These are phyloP conservation scores for Phaseolus coccineus DNA, from an alignment of 331 rosid genomes.

Conservation along the genomic window DNA sequence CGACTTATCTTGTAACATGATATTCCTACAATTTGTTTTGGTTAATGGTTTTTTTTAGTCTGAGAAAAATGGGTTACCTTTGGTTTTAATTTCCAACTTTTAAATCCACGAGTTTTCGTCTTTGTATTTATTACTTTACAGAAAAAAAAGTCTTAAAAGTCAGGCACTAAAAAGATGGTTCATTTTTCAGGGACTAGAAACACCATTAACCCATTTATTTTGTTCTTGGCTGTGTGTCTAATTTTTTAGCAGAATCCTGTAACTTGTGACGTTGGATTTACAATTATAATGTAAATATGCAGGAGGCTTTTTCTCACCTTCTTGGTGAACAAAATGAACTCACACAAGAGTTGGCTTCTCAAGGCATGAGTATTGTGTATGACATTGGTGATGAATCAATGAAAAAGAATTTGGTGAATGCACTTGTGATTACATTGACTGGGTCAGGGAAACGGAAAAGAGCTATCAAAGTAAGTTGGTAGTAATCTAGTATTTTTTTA, in stretches of 20 bases:
- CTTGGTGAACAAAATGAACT: slow-evolving; percentile 97
- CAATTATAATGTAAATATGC: slow-evolving; percentile 50
- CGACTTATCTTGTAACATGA: too few relatives aligned
- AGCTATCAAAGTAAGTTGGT: slow-evolving; percentile 85
- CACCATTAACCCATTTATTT: neutral
- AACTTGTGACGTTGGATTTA: slow-evolving; percentile 27
- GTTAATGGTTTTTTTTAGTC: too few relatives aligned
- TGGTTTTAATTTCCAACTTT: too few relatives aligned
- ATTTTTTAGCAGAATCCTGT: slow-evolving; percentile 29
- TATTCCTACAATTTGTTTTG: too few relatives aligned
- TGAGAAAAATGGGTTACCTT: too few relatives aligned
- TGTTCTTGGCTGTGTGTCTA: slow-evolving; percentile 31
- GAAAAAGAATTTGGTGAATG: slow-evolving; percentile 85
- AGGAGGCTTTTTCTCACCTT: slow-evolving; percentile 97
- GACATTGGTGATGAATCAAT: slow-evolving; percentile 91
- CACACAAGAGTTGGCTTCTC: slow-evolving; percentile 96
- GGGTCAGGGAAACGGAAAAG: slow-evolving; percentile 94
- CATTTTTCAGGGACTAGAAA: neutral
- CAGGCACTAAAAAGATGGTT: neutral
- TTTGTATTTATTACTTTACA: neutral
- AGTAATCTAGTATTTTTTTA: slow-evolving; percentile 25
- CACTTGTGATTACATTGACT: slow-evolving; percentile 86
- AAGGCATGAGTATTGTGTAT: slow-evolving; percentile 99
- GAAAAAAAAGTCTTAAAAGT: neutral
- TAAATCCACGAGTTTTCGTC: neutral